These are phyloP conservation scores for Borovskyia barvae DNA, from an alignment of 208 protist species.

Conservation along the genomic window DNA sequence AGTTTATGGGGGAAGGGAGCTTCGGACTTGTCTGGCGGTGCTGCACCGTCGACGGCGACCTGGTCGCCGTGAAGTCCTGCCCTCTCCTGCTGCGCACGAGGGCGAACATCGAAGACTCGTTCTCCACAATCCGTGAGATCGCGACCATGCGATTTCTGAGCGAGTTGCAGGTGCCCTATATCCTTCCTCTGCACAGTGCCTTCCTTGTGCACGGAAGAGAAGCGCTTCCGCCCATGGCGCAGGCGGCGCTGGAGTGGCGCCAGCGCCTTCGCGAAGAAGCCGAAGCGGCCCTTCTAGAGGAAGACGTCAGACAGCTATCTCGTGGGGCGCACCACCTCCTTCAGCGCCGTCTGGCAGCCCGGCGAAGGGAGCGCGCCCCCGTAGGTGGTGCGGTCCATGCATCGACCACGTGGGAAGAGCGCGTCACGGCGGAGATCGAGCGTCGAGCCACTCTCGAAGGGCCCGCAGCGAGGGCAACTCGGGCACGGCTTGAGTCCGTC, in stretches of 20 bases:
- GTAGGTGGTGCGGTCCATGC: background rate
- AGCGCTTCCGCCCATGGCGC: constrained; percentile 58
- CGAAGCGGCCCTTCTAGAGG: constrained; percentile 31
- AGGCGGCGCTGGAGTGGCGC: constrained; percentile 39
- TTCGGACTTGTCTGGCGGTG: constrained; percentile 86
- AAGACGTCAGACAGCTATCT: constrained; percentile 21
- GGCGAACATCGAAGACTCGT: constrained; percentile 70
- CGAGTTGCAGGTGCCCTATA: constrained; percentile 75
- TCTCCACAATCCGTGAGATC: constrained; percentile 76
- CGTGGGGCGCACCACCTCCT: constrained; percentile 1
- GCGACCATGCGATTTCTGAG: constrained; percentile 82
- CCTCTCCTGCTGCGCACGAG: constrained; percentile 59
- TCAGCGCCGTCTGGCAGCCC: background rate
- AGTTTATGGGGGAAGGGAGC: constrained; percentile 86
- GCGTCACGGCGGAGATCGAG: constrained; percentile 17
- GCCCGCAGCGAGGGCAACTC: constrained; percentile 18
- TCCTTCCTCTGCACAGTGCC: constrained; percentile 80
- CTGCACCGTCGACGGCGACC: constrained; percentile 67
- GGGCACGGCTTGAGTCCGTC: constrained; percentile 34
- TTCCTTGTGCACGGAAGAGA: constrained; percentile 63
- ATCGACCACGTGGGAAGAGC: constrained; percentile 22
- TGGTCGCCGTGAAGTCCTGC: constrained; percentile 84
- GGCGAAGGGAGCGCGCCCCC: background rate
- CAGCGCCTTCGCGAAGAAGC: constrained; percentile 26
- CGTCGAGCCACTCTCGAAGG: constrained; percentile 20